Conservation (phyloP, 176 grass and related monocot species). For the Lolium perenne region DNA sequence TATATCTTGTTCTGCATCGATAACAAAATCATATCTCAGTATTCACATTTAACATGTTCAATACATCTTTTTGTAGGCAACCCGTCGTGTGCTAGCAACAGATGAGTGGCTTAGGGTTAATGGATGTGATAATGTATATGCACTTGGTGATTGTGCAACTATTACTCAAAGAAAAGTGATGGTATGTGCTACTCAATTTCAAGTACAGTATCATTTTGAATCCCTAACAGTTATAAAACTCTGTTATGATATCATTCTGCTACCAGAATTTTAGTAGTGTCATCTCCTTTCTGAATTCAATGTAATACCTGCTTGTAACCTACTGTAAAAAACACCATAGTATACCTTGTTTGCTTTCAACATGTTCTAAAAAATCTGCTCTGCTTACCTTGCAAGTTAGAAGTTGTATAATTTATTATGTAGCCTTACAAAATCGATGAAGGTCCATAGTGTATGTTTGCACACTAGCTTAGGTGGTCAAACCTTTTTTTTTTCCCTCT, state of each 20-base stretch:
- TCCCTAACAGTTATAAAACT: background rate
- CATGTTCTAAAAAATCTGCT: slow-evolving; percentile 2
- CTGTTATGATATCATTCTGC: background rate
- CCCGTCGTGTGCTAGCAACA: slow-evolving; percentile 66
- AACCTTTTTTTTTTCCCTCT: background rate
- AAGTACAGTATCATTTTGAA: background rate
- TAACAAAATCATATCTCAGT: background rate
- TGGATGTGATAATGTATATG: slow-evolving; percentile 66
- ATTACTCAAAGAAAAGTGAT: slow-evolving; percentile 84
- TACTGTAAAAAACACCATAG: background rate
- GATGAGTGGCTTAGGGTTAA: slow-evolving; percentile 84
- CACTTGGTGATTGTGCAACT: slow-evolving; percentile 78
- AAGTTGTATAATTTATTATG: background rate
- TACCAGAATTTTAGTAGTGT: slow-evolving; percentile 10
- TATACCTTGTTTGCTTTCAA: background rate
- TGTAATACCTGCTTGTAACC: background rate
- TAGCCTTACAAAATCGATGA: background rate
- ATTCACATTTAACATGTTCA: background rate
- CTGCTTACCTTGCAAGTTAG: background rate
- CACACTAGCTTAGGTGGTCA: background rate
- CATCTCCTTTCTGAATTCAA: background rate
- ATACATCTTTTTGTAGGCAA: slow-evolving; percentile 46
- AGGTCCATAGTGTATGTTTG: background rate
- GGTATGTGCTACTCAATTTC: slow-evolving; percentile 52
- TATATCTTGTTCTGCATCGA: slow-evolving; percentile 31